A percentile compares a stretch with the other conserved stretches of the same genome.
These are phyloP conservation scores for Fusarium redolens DNA, from an alignment of 2,329 filamentous ascomycete species.

Conservation along the genomic window DNA sequence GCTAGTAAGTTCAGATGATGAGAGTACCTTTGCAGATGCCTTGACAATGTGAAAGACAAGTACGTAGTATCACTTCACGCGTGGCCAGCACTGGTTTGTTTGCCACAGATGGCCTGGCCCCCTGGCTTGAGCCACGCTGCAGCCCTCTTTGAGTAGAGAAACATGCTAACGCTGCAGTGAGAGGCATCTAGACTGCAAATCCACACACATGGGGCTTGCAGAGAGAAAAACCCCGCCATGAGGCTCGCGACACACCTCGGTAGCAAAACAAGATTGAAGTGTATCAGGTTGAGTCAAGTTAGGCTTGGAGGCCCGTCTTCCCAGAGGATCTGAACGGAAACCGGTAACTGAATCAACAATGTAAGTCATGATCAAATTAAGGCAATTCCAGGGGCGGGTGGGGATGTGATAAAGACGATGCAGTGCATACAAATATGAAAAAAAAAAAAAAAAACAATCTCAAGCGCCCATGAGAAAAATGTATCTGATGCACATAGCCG, in stretches of 20 bases:
- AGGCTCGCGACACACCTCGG: constrained; percentile 20
- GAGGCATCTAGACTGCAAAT: constrained; percentile 12
- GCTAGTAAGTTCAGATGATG: constrained; percentile 36
- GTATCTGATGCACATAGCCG: neutral
- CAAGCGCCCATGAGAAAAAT: constrained; percentile 13
- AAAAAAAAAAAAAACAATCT: neutral
- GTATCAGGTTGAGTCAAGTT: constrained; percentile 18
- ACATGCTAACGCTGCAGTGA: constrained; percentile 27
- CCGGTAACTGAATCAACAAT: neutral
- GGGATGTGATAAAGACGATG: constrained; percentile 24
- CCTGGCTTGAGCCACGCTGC: constrained; percentile 18
- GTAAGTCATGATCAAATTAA: constrained; percentile 20
- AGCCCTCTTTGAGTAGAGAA: constrained; percentile 10
- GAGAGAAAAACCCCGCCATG: constrained; percentile 6
- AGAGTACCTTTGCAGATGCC: constrained; percentile 34
- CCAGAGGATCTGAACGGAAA: neutral
- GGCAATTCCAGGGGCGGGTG: constrained; percentile 30
- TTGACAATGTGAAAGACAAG: constrained; percentile 29
- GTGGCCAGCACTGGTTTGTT: constrained; percentile 20
- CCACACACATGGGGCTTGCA: constrained; percentile 20
- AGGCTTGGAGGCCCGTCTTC: constrained; percentile 14
- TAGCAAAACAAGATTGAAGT: constrained; percentile 11
- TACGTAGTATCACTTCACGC: constrained; percentile 8
- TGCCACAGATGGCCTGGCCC: constrained; percentile 15
- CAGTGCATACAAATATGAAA: constrained; percentile 11